Conservation (phyloP, 768 basidiomycete species). For the Boletales sp. region DNA sequence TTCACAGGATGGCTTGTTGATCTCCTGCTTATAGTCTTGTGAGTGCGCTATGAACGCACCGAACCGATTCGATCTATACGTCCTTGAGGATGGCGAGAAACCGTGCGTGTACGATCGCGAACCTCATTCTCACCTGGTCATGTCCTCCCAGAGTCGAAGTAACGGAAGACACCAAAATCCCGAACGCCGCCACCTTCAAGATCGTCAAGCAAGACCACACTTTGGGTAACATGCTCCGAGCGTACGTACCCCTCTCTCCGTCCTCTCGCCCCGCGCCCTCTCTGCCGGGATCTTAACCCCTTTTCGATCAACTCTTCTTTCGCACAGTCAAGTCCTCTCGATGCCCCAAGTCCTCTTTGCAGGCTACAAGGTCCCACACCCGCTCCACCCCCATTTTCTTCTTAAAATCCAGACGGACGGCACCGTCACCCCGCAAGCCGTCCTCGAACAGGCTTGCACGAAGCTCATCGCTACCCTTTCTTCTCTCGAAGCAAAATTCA, state of each 20-base stretch:
- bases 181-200: constrained; percentile 94
- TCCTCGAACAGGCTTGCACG: constrained; percentile 80
- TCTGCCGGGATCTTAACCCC: background rate
- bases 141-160: constrained; percentile 70
- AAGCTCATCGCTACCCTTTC: constrained; percentile 72
- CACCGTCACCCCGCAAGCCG: constrained; percentile 71
- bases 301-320: constrained; percentile 5
- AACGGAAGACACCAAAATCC: constrained; percentile 94
- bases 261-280: background rate
- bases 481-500: constrained; percentile 71
- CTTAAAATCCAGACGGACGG: constrained; percentile 97
- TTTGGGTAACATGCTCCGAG: constrained; percentile 92
- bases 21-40: background rate
- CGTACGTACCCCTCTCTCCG: constrained; percentile 50
- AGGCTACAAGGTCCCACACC: constrained; percentile 97
- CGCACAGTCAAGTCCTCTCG: constrained; percentile 77
- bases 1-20: constrained; percentile 8
- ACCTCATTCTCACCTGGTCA: background rate
- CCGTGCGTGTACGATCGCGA: constrained; percentile 55
- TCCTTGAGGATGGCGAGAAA: constrained; percentile 91
- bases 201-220: constrained; percentile 98
- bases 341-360: constrained; percentile 91
- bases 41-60: constrained; percentile 78
- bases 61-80: constrained; percentile 86
- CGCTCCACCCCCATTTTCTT: constrained; percentile 89